These are phyloP conservation scores for Pseudogymnoascus sp. DNA, from an alignment of 2,329 filamentous ascomycete species.

Conservation along the genomic window DNA sequence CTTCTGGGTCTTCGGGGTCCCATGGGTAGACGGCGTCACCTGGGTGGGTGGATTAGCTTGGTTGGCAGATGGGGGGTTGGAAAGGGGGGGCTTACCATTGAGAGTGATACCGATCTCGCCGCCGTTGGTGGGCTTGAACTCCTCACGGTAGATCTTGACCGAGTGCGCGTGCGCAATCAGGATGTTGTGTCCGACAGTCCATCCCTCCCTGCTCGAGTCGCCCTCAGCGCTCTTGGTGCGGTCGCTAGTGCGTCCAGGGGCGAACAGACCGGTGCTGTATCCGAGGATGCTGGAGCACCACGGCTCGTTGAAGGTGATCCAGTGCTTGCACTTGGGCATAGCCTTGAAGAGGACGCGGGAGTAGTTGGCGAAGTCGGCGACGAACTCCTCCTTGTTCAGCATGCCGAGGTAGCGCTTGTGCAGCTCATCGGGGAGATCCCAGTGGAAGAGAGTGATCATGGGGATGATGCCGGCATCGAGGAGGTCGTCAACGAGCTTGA, in stretches of 20 bases:
- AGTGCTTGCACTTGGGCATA: slow-evolving; percentile 72
- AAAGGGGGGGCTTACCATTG: slow-evolving; percentile 51
- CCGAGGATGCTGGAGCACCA: slow-evolving; percentile 79
- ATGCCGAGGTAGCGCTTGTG: slow-evolving; percentile 77
- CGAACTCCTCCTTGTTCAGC: slow-evolving; percentile 75
- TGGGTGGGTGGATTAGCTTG: slow-evolving; percentile 26
- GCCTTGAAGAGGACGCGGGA: slow-evolving; percentile 69
- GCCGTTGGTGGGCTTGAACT: slow-evolving; percentile 66
- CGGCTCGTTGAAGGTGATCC: slow-evolving; percentile 89
- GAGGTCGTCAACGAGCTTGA: slow-evolving; percentile 71
- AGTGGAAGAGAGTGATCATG: slow-evolving; percentile 80
- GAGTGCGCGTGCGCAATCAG: slow-evolving; percentile 73
- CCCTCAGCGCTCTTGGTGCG: slow-evolving; percentile 63
- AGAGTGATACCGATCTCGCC: slow-evolving; percentile 84
- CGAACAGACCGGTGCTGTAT: slow-evolving; percentile 71
- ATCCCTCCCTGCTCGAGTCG: slow-evolving; percentile 71
- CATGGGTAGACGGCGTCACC: slow-evolving; percentile 77
- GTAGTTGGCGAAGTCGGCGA: slow-evolving; percentile 73
- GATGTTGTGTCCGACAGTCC: slow-evolving; percentile 76
- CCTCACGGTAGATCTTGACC: slow-evolving; percentile 75
- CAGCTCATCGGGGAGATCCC: slow-evolving; percentile 76
- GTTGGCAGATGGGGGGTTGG: slow-evolving; percentile 6
- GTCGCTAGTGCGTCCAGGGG: slow-evolving; percentile 76
- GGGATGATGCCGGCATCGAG: slow-evolving; percentile 70
- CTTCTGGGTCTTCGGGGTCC: slow-evolving; percentile 68